A percentile compares a stretch with the other conserved stretches of the same genome.
phyloP scores from a whole-genome alignment of 345 rosid genomes.

The Populus pruinosa region DNA sequence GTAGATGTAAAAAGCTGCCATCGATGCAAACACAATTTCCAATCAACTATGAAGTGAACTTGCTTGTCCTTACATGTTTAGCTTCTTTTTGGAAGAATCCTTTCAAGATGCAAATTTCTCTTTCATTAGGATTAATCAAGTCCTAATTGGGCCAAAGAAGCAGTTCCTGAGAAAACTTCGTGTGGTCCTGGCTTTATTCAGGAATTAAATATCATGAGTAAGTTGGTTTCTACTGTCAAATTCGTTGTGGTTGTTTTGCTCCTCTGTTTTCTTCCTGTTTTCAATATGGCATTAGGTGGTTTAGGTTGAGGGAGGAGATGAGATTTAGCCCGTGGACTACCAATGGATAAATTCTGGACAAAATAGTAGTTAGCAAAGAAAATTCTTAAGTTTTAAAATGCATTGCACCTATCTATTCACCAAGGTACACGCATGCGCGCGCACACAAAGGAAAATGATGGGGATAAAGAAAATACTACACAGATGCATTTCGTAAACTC shows the following conservation, averaged over 20 bases:
- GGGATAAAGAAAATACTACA: not conserved
- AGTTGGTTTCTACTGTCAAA: conserved; percentile 11
- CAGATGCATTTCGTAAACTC: not conserved
- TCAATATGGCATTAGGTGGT: conserved; percentile 50
- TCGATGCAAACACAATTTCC: conserved; percentile 8
- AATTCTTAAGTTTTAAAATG: not conserved
- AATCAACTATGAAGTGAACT: conserved; percentile 22
- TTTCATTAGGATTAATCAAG: not conserved
- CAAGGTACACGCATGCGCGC: not conserved
- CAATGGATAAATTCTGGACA: not conserved
- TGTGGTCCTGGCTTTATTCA: conserved; percentile 25
- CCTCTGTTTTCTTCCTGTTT: conserved; percentile 45
- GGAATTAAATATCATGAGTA: conserved; percentile 12
- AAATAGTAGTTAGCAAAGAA: not conserved
- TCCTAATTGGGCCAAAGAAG: conserved; percentile 7
- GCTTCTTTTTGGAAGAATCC: conserved; percentile 17
- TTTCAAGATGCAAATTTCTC: conserved; percentile 8
- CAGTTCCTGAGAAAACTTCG: conserved; percentile 11
- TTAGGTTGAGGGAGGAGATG: conserved; percentile 24
- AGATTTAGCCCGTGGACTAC: not conserved
- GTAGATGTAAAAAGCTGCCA: conserved; percentile 12
- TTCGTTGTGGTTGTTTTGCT: conserved; percentile 28
- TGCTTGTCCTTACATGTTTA: conserved; percentile 38
- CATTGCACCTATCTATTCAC: not conserved
- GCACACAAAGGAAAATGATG: not conserved